Percentiles rank a stretch among this genome's conserved stretches.
These are phyloP conservation scores for Fusarium nygamai DNA, from an alignment of 2,329 filamentous ascomycete species.

Conservation along the genomic window DNA sequence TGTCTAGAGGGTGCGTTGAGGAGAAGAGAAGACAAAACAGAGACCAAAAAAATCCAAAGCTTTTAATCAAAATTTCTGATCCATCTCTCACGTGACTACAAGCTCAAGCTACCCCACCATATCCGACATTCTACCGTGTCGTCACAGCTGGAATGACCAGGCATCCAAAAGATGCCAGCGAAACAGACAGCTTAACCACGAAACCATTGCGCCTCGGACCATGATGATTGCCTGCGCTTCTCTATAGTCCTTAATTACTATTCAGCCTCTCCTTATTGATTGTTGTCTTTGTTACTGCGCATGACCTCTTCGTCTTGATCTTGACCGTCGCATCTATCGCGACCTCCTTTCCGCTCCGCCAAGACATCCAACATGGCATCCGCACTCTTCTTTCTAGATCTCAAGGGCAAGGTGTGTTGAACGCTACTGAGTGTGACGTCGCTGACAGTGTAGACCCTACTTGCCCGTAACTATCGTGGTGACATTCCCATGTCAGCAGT, in stretches of 20 bases:
- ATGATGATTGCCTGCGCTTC: slow-evolving; percentile 42
- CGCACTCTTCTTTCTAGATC: slow-evolving; percentile 96
- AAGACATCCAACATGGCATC: slow-evolving; percentile 75
- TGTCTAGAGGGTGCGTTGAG: slow-evolving; percentile 85
- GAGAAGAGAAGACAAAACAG: slow-evolving; percentile 43
- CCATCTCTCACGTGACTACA: slow-evolving; percentile 26
- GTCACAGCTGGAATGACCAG: slow-evolving; percentile 34
- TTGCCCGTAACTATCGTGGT: slow-evolving; percentile 97
- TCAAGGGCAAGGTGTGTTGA: slow-evolving; percentile 92
- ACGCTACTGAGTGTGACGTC: not conserved
- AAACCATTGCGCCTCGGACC: slow-evolving; percentile 22
- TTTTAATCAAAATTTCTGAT: slow-evolving; percentile 19
- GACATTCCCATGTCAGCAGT: slow-evolving; percentile 99
- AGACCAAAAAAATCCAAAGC: not conserved
- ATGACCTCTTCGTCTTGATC: slow-evolving; percentile 25
- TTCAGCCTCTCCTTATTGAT: slow-evolving; percentile 9
- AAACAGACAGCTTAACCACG: slow-evolving; percentile 34
- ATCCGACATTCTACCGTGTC: slow-evolving; percentile 39
- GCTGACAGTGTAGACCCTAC: slow-evolving; percentile 77
- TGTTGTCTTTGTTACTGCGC: slow-evolving; percentile 11
- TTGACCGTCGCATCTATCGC: slow-evolving; percentile 39
- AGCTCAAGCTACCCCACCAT: slow-evolving; percentile 37
- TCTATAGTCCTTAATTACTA: slow-evolving; percentile 34
- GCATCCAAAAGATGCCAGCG: slow-evolving; percentile 42
- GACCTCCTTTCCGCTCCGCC: slow-evolving; percentile 40